A percentile compares a stretch with the other conserved stretches of the same genome.
phyloP scores from a whole-genome alignment of 2,329 filamentous ascomycete genomes.

The Trichoderma koningiopsis region DNA sequence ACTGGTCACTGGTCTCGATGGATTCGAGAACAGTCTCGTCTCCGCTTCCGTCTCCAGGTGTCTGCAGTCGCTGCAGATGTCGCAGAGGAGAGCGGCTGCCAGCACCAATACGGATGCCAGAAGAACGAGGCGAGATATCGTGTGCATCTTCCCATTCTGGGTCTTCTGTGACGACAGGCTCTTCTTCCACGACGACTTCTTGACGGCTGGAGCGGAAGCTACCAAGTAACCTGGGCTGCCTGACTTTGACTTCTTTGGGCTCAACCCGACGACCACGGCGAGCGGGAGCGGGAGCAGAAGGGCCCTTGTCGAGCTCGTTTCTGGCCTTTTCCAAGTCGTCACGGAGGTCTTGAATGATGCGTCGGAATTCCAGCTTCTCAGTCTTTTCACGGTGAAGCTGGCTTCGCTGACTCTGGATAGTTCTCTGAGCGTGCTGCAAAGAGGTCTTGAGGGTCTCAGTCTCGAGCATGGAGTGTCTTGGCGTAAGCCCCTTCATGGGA shows the following conservation, averaged over 20 bases:
- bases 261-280: constrained; percentile 66
- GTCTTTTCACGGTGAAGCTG: constrained; percentile 98
- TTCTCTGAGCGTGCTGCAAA: constrained; percentile 89
- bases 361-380: constrained; percentile 92
- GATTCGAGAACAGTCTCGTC: constrained; percentile 24
- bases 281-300: constrained; percentile 44
- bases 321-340: constrained; percentile 82
- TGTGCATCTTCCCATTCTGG: constrained; percentile 85
- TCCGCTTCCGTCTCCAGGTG: constrained; percentile 1
- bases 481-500: constrained; percentile 82
- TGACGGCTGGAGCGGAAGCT: constrained; percentile 72
- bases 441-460: constrained; percentile 94
- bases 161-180: constrained; percentile 71
- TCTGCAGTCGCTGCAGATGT: neutral
- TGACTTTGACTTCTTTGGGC: constrained; percentile 78
- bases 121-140: constrained; percentile 34
- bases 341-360: constrained; percentile 90
- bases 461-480: constrained; percentile 88
- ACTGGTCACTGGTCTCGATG: constrained; percentile 65
- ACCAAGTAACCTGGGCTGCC: constrained; percentile 76
- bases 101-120: constrained; percentile 24
- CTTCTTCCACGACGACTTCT: constrained; percentile 72
- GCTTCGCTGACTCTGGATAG: constrained; percentile 93
- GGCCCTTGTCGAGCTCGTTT: constrained; percentile 47
- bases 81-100: neutral